A percentile compares a stretch with the other conserved stretches of the same genome.
Conservation (phyloP, 2,329 filamentous ascomycete species). For the Seiridium unicorne region DNA sequence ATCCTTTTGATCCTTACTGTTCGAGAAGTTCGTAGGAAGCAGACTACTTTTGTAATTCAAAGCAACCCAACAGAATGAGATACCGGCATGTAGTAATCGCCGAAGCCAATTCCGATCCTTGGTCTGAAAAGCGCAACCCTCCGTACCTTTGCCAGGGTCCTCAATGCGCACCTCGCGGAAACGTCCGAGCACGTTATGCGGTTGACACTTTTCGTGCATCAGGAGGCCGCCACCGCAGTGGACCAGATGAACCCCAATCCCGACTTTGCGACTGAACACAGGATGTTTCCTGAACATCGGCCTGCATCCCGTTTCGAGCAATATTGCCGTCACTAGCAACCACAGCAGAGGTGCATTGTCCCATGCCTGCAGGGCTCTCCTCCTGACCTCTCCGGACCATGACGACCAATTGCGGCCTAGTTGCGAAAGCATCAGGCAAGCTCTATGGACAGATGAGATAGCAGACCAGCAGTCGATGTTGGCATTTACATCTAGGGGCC, state of each 20-base stretch:
- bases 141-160: background rate
- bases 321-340: background rate
- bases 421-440: background rate
- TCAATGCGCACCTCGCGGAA: background rate
- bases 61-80: background rate
- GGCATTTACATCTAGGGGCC: background rate
- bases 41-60: background rate
- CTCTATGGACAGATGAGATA: background rate
- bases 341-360: background rate
- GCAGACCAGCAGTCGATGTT: background rate
- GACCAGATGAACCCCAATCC: constrained; percentile 1
- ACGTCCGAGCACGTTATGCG: constrained; percentile 8
- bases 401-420: background rate
- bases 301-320: background rate
- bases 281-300: constrained; percentile 1
- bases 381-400: background rate
- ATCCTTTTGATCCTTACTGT: too few relatives aligned
- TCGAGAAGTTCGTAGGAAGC: too few relatives aligned
- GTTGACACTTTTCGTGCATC: constrained; percentile 1
- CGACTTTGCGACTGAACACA: background rate
- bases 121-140: background rate
- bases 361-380: background rate
- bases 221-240: background rate
- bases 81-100: background rate
- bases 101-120: background rate